Percentiles rank a stretch among this genome's conserved stretches.
Evolutionary conservation across 1,284 basidiomycete genomes (phyloP).

Genomic region (Malassezia equina): DNA sequence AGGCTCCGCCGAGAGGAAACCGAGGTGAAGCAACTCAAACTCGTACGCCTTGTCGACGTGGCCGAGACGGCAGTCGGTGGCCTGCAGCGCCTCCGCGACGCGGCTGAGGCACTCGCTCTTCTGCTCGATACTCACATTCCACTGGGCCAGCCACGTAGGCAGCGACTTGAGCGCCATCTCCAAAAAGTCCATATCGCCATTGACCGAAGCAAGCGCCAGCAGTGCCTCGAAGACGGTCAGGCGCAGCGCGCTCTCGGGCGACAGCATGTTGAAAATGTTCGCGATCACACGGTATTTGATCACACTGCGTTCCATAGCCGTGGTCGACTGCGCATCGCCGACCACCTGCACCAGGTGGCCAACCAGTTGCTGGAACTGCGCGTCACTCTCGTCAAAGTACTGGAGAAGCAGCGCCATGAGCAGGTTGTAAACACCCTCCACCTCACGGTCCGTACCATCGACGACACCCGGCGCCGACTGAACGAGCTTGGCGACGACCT

Average conservation of each 20-base stretch:
- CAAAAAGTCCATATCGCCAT: conserved; percentile 43
- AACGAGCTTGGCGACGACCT: conserved; percentile 26
- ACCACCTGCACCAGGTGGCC: conserved; percentile 16
- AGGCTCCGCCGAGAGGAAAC: conserved; percentile 29
- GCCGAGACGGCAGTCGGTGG: conserved; percentile 27
- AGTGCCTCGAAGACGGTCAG: conserved; percentile 30
- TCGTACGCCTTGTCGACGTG: conserved; percentile 32
- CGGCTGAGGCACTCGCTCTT: conserved; percentile 30
- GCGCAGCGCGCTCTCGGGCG: conserved; percentile 27
- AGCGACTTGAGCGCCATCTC: conserved; percentile 26
- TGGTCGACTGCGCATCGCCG: not conserved
- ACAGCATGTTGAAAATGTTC: conserved; percentile 44
- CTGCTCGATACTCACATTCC: conserved; percentile 26
- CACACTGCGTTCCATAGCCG: conserved; percentile 10
- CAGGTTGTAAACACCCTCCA: conserved; percentile 44
- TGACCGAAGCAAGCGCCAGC: conserved; percentile 28
- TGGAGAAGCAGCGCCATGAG: conserved; percentile 29
- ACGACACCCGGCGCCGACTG: conserved; percentile 23
- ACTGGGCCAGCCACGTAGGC: conserved; percentile 40
- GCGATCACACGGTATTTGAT: conserved; percentile 31
- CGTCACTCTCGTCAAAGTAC: conserved; percentile 14
- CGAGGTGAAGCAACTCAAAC: conserved; percentile 35
- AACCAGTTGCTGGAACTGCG: conserved; percentile 16
- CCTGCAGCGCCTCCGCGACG: conserved; percentile 31
- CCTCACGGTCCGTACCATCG: conserved; percentile 40